A percentile compares a stretch with the other conserved stretches of the same genome.
phyloP scores from a whole-genome alignment of 176 grass and related monocot species.

The Rhynchospora tenuis region DNA sequence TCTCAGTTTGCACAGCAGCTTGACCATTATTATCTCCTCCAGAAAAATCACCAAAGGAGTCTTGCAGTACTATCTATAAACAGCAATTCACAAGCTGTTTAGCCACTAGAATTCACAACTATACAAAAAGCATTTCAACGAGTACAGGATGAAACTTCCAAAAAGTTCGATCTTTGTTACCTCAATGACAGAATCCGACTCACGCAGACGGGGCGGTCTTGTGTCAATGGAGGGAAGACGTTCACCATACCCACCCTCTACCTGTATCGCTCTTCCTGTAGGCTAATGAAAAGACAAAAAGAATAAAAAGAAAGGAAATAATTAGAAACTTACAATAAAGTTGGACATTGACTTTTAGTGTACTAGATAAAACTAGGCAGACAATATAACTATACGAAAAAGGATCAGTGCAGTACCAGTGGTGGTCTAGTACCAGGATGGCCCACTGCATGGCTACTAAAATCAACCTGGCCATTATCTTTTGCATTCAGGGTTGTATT shows the following conservation, averaged over 20 bases:
- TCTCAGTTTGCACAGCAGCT: slow-evolving; percentile 47
- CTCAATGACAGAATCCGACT: slow-evolving; percentile 96
- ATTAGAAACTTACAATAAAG: not conserved
- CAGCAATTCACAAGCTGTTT: slow-evolving; percentile 4
- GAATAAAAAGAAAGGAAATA: not conserved
- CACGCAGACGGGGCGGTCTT: slow-evolving; percentile 57
- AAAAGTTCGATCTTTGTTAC: slow-evolving; percentile 36
- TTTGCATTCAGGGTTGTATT: not conserved
- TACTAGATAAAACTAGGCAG: not conserved
- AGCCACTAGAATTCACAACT: not conserved
- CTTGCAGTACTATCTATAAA: slow-evolving; percentile 67
- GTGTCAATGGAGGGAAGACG: slow-evolving; percentile 88
- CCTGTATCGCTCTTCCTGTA: slow-evolving; percentile 94
- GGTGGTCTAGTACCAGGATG: not conserved
- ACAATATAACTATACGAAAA: not conserved
- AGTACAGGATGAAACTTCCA: not conserved
- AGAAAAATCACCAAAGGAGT: slow-evolving; percentile 42
- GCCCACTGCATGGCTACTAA: not conserved
- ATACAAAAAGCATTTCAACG: not conserved
- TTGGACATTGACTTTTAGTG: not conserved
- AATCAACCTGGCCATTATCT: slow-evolving; percentile 15
- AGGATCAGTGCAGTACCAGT: slow-evolving; percentile 8
- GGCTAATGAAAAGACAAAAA: slow-evolving; percentile 28
- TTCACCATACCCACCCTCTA: slow-evolving; percentile 69
- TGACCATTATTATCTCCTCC: slow-evolving; percentile 33